Base-by-base conservation (phyloP, 2,329 filamentous ascomycete species). In the Metarhizium robertsii region DNA sequence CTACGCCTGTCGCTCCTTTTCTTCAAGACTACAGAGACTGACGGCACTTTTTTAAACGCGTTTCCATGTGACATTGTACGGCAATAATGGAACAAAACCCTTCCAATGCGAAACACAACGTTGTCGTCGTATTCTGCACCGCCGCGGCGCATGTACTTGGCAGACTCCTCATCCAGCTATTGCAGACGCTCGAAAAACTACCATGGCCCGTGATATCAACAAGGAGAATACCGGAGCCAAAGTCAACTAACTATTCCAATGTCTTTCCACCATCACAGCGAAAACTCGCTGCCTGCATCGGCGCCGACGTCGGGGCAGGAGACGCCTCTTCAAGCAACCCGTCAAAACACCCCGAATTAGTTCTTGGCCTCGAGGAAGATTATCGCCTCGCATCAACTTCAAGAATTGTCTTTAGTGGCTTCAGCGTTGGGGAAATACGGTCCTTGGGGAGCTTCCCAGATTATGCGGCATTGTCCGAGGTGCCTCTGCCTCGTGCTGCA, bases 391-490 rank as follows among this genome's bases (percentile, higher is more conserved):
- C 66, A 3, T 59, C 60, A 18, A 58, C 63, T n/a, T 57, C 57
- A 2, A 74, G 74, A 46, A 84, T 79, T 62, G 84, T 81, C 1
- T 79, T 81, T 2, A 88, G 80, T 52, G 87, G 84, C 2, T 85
- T 90, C 62, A 85, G 85, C 0, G 75, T 84, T 1, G 75, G 78
- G 4, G 87, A 92, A 55, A 77, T 92, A 61, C 79, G 79, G 56
- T 78, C 78, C 1, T 71, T 92, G 3, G 88, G 88, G 0, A 78
- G 87, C 61, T 92, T 92, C 57, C 88, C 88, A 0, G 83, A 91
- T 65, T 92, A 92, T 67, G 80, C 87, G 11, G 70, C 76, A 3
- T 73, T 94, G 16, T 87, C 83, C 53, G 88, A 85, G 16, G 84
- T 92, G 1, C 86, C 86, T 2, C 71, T 86, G 52, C 89, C 89